phyloP scores from a whole-genome alignment of 1,139 yeast genomes.

The Sugiyamaella sp. region DNA sequence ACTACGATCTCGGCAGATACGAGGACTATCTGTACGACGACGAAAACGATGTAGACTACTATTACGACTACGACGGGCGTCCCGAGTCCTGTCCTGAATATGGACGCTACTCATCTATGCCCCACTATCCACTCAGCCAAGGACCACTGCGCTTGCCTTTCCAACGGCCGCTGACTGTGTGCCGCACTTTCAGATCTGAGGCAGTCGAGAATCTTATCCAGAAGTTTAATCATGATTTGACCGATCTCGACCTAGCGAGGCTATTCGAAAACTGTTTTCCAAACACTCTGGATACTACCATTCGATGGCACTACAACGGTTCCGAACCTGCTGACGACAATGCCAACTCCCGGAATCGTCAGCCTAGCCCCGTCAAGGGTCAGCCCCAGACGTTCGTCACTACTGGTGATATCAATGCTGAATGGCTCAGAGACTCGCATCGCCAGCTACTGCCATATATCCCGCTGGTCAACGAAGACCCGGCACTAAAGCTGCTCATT shows the following conservation, averaged over 20 bases:
- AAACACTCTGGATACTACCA: slow-evolving; percentile 85
- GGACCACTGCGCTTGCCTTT: slow-evolving; percentile 57
- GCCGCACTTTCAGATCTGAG: slow-evolving; percentile 70
- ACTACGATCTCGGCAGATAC: not conserved
- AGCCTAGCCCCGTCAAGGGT: not conserved
- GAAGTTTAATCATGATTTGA: slow-evolving; percentile 54
- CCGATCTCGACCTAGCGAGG: slow-evolving; percentile 68
- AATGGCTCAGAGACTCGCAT: slow-evolving; percentile 86
- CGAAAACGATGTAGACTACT: slow-evolving; percentile 11
- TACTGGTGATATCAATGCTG: slow-evolving; percentile 87
- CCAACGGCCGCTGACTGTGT: slow-evolving; percentile 72
- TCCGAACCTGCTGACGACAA: slow-evolving; percentile 12
- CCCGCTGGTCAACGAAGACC: slow-evolving; percentile 56
- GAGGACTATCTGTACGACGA: slow-evolving; percentile 10
- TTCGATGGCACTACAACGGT: slow-evolving; percentile 63
- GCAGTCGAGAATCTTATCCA: slow-evolving; percentile 65
- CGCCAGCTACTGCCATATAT: slow-evolving; percentile 80
- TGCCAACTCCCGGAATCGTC: not conserved
- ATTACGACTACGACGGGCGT: slow-evolving; percentile 9
- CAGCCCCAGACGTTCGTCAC: slow-evolving; percentile 66
- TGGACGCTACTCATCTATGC: slow-evolving; percentile 42
- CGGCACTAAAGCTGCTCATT: slow-evolving; percentile 54
- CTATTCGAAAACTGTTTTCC: slow-evolving; percentile 83
- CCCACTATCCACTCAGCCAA: slow-evolving; percentile 40
- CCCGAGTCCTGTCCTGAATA: slow-evolving; percentile 45